These are phyloP conservation scores for Kandelia obovata DNA, from an alignment of 345 rosid species.

Conservation along the genomic window DNA sequence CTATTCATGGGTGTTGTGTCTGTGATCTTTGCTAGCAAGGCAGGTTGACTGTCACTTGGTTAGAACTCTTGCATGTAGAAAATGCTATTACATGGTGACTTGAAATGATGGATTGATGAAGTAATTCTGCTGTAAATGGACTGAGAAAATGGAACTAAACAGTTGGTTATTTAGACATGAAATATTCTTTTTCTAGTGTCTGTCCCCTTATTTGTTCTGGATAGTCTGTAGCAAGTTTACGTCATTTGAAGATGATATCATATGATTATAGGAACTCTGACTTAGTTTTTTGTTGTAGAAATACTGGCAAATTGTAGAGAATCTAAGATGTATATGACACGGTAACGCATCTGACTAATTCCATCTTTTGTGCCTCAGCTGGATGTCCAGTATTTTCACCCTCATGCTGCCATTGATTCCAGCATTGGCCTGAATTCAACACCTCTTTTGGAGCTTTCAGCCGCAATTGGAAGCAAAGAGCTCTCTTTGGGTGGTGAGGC, in stretches of 20 bases:
- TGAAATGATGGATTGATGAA: too few relatives aligned
- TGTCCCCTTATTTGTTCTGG: background rate
- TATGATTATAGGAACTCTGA: too few relatives aligned
- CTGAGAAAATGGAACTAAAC: too few relatives aligned
- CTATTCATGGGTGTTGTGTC: too few relatives aligned
- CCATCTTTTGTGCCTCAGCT: conserved; percentile 39
- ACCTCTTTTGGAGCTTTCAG: conserved; percentile 70
- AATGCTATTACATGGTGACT: too few relatives aligned
- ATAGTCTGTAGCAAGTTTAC: too few relatives aligned
- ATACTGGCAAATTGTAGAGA: conserved; percentile 8
- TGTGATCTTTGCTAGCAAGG: too few relatives aligned
- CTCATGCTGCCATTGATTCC: conserved; percentile 61
- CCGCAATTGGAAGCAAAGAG: conserved; percentile 62
- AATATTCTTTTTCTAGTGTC: background rate
- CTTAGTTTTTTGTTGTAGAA: too few relatives aligned
- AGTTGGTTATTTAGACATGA: background rate
- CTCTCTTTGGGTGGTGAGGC: conserved; percentile 70
- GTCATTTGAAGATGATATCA: too few relatives aligned
- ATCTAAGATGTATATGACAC: background rate
- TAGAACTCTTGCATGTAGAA: too few relatives aligned
- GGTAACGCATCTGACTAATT: conserved; percentile 10
- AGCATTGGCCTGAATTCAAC: conserved; percentile 77
- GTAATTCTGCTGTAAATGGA: too few relatives aligned
- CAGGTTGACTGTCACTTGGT: too few relatives aligned
- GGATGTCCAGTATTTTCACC: conserved; percentile 76